phyloP scores from a whole-genome alignment of 306 rosid species.

The Rubus parviflorus region DNA sequence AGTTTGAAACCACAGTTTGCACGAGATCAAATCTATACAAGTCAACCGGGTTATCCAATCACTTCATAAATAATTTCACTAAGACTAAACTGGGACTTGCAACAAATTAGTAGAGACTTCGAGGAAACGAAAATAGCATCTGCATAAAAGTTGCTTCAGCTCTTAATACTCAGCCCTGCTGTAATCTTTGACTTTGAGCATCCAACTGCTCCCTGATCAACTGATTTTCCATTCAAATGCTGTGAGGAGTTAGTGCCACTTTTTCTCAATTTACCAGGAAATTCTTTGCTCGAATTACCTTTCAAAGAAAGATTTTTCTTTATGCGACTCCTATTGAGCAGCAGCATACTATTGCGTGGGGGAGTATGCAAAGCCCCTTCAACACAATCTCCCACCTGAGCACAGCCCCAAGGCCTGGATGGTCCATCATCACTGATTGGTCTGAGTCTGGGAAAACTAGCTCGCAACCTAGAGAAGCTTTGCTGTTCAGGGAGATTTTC shows the following conservation, averaged over 20 bases:
- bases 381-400: slow-evolving; percentile 68
- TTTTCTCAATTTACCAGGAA: slow-evolving; percentile 64
- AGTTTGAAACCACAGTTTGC: slow-evolving; percentile 8
- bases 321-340: slow-evolving; percentile 60
- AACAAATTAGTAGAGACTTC: slow-evolving; percentile 27
- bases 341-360: slow-evolving; percentile 51
- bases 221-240: slow-evolving; percentile 46
- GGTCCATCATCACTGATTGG: slow-evolving; percentile 56
- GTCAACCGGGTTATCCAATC: slow-evolving; percentile 26
- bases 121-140: slow-evolving; percentile 9
- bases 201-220: slow-evolving; percentile 50
- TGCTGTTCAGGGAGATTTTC: slow-evolving; percentile 52
- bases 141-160: slow-evolving; percentile 29
- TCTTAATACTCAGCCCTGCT: slow-evolving; percentile 43
- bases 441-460: slow-evolving; percentile 48
- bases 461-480: slow-evolving; percentile 42
- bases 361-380: slow-evolving; percentile 73
- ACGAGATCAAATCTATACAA: slow-evolving; percentile 28
- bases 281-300: slow-evolving; percentile 56
- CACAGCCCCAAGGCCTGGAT: slow-evolving; percentile 72
- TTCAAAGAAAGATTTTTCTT: slow-evolving; percentile 65
- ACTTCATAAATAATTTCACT: slow-evolving; percentile 24
- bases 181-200: slow-evolving; percentile 48
- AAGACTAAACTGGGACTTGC: slow-evolving; percentile 21
- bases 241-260: slow-evolving; percentile 49